Base-by-base conservation (phyloP, 1,139 yeast genomes). In the Saccharomycopsis hybrid region DNA sequence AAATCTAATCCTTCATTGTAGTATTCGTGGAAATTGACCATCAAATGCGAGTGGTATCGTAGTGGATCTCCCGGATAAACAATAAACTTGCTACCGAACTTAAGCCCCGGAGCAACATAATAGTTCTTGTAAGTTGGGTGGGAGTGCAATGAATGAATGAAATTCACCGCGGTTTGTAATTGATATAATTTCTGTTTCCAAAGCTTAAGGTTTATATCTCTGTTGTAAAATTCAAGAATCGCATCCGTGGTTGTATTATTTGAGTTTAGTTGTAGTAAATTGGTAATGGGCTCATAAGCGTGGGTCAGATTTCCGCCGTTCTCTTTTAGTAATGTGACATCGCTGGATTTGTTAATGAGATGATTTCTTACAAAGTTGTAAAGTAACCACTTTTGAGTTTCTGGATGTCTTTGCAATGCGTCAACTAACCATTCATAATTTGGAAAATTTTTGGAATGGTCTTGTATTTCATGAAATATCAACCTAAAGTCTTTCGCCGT, bases 11-110 rank as follows among this genome's bases (percentile, higher is more conserved):
- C 72, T 55, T 78, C 77, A 38, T 74, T 69, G 55, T 72, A 61
- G 45, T 73, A 72, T 32, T 71, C 76, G 2, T 70, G 61, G 1
- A 81, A 74, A 49, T 79, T 78, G 1, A 87, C 85, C 5, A 87
- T 82, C 55, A 82, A 74, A 64, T 90, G 96, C 1, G 97, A 85
- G 65, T 92, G 98, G 61, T 80, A 92, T 47, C 95, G 67, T 52
- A 92, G 68, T 2, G 97, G 96, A 62, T 92, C 98, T 0, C 97
- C 97, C 0, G 97, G 97, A 59, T 92, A 92, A 1, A 92, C 89
- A 48, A 92, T 77, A 60, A 80, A 88, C 53, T 82, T 81, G 2
- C 96, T 95, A 1, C 98, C 98, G 63, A 90, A 92, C 54, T 96
- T 74, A 41, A 89, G 70, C 0, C 97, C 98, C 0, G 97, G 96